A percentile compares a stretch with the other conserved stretches of the same genome.
These are phyloP conservation scores for Hypoxylon crocopeplum DNA, from an alignment of 495 filamentous ascomycete species.

Conservation along the genomic window DNA sequence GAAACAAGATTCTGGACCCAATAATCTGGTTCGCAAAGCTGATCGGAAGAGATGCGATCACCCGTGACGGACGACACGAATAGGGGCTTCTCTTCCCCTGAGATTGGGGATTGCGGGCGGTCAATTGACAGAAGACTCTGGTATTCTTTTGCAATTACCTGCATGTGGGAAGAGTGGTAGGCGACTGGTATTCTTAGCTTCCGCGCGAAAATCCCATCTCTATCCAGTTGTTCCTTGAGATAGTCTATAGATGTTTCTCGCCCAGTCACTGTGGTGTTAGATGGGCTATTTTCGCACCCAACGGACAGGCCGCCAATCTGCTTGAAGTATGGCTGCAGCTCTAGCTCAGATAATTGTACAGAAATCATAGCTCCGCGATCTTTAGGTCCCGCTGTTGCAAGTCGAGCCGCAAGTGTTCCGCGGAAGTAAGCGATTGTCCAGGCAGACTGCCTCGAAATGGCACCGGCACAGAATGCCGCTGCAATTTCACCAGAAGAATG, in stretches of 20 bases:
- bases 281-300: slow-evolving; percentile 46
- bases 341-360: not conserved
- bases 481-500: slow-evolving; percentile 73
- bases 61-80: slow-evolving; percentile 49
- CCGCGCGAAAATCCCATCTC: slow-evolving; percentile 47
- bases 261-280: slow-evolving; percentile 53
- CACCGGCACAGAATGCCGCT: slow-evolving; percentile 54
- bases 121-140: not conserved
- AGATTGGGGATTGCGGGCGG: not conserved
- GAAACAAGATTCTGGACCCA: slow-evolving; percentile 53
- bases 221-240: slow-evolving; percentile 33
- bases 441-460: not conserved
- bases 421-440: slow-evolving; percentile 27
- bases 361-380: not conserved
- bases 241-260: slow-evolving; percentile 39
- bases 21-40: slow-evolving; percentile 35
- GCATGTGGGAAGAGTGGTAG: slow-evolving; percentile 52
- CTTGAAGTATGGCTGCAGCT: not conserved
- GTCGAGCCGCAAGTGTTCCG: not conserved
- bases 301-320: not conserved
- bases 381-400: not conserved
- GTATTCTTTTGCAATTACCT: slow-evolving; percentile 44
- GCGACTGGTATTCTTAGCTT: slow-evolving; percentile 44
- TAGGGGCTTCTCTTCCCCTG: slow-evolving; percentile 39
- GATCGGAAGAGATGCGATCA: slow-evolving; percentile 24